These are phyloP conservation scores for Candida silvatica DNA, from an alignment of 805 yeast genomes.

Conservation along the genomic window DNA sequence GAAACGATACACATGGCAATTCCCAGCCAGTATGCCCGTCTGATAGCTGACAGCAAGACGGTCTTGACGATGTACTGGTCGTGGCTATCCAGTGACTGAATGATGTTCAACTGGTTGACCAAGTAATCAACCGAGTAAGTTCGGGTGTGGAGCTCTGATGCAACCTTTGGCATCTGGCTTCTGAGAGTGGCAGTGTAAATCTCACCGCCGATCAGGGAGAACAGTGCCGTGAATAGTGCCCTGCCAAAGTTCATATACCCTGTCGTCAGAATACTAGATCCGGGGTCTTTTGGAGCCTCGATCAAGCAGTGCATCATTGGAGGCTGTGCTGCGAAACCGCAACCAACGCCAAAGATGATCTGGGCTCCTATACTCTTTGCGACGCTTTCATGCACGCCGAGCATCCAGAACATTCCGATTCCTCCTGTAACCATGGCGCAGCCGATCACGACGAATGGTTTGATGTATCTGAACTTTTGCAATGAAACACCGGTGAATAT, in stretches of 20 bases:
- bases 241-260: slow-evolving; percentile 4
- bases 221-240: slow-evolving; percentile 4
- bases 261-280: slow-evolving; percentile 3
- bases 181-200: slow-evolving; percentile 5
- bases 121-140: no score
- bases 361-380: slow-evolving; percentile 1
- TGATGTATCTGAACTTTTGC: background rate
- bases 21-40: no score
- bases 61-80: no score
- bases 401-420: slow-evolving; percentile 1
- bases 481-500: slow-evolving; percentile 7
- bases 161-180: background rate
- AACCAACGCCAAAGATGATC: slow-evolving; percentile 3
- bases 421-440: background rate
- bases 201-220: slow-evolving; percentile 3
- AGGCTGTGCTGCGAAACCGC: slow-evolving; percentile 4
- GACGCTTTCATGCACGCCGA: background rate
- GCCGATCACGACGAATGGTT: background rate
- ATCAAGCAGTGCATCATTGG: slow-evolving; percentile 2
- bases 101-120: no score
- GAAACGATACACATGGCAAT: no score
- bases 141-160: no score
- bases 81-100: no score
- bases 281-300: slow-evolving; percentile 4
- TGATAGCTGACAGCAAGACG: no score